Base-by-base conservation (phyloP, 345 rosid genomes). In the Clarkia xantiana region DNA sequence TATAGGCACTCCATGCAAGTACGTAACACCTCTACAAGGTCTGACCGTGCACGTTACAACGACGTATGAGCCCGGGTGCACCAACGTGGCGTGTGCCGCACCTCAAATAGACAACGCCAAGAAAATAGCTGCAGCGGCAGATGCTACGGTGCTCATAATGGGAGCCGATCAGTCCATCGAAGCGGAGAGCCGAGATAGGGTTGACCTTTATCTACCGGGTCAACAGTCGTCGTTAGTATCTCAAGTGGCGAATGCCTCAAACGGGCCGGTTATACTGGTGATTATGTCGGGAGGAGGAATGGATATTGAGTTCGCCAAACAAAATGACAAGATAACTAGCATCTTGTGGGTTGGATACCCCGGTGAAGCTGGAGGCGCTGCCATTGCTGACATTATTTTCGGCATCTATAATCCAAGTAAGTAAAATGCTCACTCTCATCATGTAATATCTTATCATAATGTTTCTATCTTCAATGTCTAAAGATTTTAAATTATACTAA, bases 331-430 rank as follows among this genome's bases (percentile, higher is more conserved):
- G 58, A 72, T 91, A 43, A 67, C 73, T 12, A 74, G 82, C 71
- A 91, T 91, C 15, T 51, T 91, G 20, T 91, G 98, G 96, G 93
- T 81, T 51, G 96, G 96, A 17, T 86, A 83, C 62, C 98, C 96
- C 1, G 98, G 96, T 1, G 74, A 91, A 72, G 89, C 86, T 2
- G 98, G 98, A 3, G 98, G 98, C 4, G 78, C 73, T n/a, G 94
- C 96, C 40, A 76, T 86, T 12, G 93, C 98, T 1, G 98, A 91
- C 51, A 60, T 91, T 19, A 65, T 80, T 45, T 91, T 79, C 11
- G 98, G 94, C 6, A 54, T 47, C n/a, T 69, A 71, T 34, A 86
- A 86, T 71, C 98, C 98, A 50, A 70, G 98, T 86, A 76, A 77
- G 71, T 43, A 17, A 40, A 12, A 34, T 17, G 20, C 15, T 40